Evolutionary conservation across 2,329 filamentous ascomycete genomes (phyloP).

Genomic region (Paracamarosporium sp.): DNA sequence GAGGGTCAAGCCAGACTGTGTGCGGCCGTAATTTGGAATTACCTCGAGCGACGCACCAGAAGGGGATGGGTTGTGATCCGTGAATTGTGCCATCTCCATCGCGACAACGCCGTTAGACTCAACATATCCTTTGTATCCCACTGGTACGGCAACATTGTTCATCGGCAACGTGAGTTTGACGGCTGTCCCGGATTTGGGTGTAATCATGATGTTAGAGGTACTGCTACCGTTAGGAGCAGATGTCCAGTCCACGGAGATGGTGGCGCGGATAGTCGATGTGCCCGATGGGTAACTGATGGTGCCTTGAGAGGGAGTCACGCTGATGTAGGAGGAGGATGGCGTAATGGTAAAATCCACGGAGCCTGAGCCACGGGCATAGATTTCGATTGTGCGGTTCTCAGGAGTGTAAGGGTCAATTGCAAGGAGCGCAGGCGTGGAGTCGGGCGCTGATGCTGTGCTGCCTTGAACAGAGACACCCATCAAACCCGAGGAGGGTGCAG

Average conservation of each 20-base stretch:
- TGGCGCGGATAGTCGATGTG: constrained; percentile 28
- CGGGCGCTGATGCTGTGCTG: constrained; percentile 68
- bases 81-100: constrained; percentile 28
- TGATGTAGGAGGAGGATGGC: constrained; percentile 23
- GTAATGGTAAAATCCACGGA: constrained; percentile 27
- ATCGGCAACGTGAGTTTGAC: constrained; percentile 26
- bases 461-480: constrained; percentile 66
- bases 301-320: constrained; percentile 23
- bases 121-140: constrained; percentile 26
- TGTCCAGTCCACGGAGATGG: constrained; percentile 31
- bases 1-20: constrained; percentile 29
- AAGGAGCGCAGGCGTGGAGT: constrained; percentile 51
- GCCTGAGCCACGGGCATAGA: constrained; percentile 32
- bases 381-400: constrained; percentile 36
- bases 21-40: constrained; percentile 34
- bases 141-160: constrained; percentile 20
- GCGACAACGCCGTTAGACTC: constrained; percentile 28
- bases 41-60: constrained; percentile 9
- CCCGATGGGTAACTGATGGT: constrained; percentile 31
- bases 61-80: constrained; percentile 10
- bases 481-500: constrained; percentile 23
- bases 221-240: constrained; percentile 21
- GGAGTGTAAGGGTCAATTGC: constrained; percentile 31
- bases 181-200: constrained; percentile 20
- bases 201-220: constrained; percentile 24